Evolutionary conservation across 352 stramenopile species (phyloP).

Genomic region (Poterioochromonas sp.): DNA sequence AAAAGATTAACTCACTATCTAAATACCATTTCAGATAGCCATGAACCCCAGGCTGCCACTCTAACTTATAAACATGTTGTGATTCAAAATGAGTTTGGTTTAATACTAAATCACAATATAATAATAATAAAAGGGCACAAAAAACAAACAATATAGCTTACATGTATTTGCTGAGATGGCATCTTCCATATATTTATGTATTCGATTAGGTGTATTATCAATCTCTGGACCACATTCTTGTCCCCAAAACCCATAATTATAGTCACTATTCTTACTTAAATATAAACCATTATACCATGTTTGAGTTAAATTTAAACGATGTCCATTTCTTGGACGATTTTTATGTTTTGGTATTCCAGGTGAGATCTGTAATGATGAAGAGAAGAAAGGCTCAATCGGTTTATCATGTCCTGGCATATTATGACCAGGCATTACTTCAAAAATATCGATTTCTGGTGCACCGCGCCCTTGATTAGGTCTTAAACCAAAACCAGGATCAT

Average conservation of each 20-base stretch:
- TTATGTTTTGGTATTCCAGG: not conserved
- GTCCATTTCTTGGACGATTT: not conserved
- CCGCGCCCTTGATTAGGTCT: conserved; percentile 71
- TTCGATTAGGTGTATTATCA: conserved; percentile 46
- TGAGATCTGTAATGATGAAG: not conserved
- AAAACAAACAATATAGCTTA: not conserved
- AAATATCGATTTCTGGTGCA: conserved; percentile 84
- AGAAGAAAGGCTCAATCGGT: not conserved
- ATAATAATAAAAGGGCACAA: not conserved
- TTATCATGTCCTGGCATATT: not conserved
- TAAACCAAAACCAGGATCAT: conserved; percentile 65
- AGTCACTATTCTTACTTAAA: conserved; percentile 43
- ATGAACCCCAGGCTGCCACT: conserved; percentile 52
- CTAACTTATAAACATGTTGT: conserved; percentile 54
- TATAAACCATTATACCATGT: conserved; percentile 48
- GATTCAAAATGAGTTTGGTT: conserved; percentile 52
- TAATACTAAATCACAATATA: conserved; percentile 40
- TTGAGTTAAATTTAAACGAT: not conserved
- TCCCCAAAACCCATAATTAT: conserved; percentile 33
- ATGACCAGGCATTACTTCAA: conserved; percentile 47
- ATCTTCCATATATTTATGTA: conserved; percentile 56
- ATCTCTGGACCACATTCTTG: conserved; percentile 25
- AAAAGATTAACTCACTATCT: conserved; percentile 54
- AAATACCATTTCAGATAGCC: conserved; percentile 50
- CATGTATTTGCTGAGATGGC: conserved; percentile 53